These are phyloP conservation scores for Byssochlamys sp. DNA, from an alignment of 2,329 filamentous ascomycete genomes.

Conservation along the genomic window DNA sequence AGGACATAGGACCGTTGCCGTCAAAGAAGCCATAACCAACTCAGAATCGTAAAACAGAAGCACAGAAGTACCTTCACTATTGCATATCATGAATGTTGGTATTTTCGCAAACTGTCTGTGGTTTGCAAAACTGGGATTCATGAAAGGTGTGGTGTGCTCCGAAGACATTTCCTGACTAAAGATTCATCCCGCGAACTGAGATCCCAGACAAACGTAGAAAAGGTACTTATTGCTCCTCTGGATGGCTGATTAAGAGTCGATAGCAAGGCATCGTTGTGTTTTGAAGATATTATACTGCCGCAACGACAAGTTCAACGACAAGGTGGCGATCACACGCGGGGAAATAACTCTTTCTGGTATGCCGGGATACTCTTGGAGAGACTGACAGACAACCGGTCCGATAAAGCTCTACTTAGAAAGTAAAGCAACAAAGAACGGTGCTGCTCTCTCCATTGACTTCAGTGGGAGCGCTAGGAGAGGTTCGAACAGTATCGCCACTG, in stretches of 20 bases:
- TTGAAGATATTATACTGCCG: neutral
- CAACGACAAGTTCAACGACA: neutral
- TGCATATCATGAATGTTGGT: neutral
- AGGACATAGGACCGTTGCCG: neutral
- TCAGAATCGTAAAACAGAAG: neutral
- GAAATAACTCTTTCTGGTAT: neutral
- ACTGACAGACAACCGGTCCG: neutral
- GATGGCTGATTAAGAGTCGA: neutral
- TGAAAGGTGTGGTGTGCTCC: neutral
- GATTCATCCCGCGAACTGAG: neutral
- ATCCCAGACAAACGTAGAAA: neutral
- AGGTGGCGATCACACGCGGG: neutral
- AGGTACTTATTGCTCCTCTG: neutral
- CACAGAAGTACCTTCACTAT: neutral
- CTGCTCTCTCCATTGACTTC: neutral
- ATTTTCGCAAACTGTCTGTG: neutral
- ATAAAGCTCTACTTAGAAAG: neutral
- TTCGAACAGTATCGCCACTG: neutral
- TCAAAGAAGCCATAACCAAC: neutral
- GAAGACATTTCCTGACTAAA: neutral
- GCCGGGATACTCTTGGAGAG: neutral
- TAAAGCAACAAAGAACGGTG: neutral
- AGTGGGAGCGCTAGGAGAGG: neutral
- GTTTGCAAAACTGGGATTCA: neutral
- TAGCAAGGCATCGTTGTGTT: neutral